These are phyloP conservation scores for Daldinia bambusicola DNA, from an alignment of 495 filamentous ascomycete species.

Conservation along the genomic window DNA sequence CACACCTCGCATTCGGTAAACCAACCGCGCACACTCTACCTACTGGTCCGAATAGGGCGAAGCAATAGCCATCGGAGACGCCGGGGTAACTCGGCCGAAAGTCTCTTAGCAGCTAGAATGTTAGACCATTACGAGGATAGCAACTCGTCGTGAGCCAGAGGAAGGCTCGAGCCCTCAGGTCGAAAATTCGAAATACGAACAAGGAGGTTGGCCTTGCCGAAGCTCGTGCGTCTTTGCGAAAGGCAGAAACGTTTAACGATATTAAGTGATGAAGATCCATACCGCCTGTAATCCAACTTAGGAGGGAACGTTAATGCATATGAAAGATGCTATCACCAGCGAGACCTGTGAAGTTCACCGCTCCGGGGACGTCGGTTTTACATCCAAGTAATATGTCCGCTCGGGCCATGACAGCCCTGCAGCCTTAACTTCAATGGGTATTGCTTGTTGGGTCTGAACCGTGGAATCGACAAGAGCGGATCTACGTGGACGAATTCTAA, in stretches of 20 bases:
- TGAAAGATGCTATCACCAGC: not conserved
- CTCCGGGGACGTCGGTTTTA: not conserved
- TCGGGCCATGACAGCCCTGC: not conserved
- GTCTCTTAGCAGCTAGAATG: no score
- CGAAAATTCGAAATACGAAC: no score
- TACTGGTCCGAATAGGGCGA: no score
- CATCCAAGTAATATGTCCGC: not conserved
- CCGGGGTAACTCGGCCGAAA: not conserved
- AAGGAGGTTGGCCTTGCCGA: not conserved
- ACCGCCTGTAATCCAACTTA: not conserved
- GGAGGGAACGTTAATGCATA: not conserved
- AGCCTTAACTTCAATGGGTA: not conserved
- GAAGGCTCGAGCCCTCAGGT: not conserved
- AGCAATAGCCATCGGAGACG: no score
- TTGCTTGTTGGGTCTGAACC: not conserved
- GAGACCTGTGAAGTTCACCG: not conserved
- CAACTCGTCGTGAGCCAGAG: not conserved
- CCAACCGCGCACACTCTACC: no score
- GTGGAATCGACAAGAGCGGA: not conserved
- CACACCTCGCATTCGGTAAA: no score
- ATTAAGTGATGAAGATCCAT: not conserved
- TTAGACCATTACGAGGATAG: not conserved
- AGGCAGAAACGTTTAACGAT: not conserved
- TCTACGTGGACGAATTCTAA: slow-evolving; percentile 2
- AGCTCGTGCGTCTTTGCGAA: not conserved